These are phyloP conservation scores for Xerocomellus intermedius DNA, from an alignment of 768 basidiomycete genomes.

Conservation along the genomic window DNA sequence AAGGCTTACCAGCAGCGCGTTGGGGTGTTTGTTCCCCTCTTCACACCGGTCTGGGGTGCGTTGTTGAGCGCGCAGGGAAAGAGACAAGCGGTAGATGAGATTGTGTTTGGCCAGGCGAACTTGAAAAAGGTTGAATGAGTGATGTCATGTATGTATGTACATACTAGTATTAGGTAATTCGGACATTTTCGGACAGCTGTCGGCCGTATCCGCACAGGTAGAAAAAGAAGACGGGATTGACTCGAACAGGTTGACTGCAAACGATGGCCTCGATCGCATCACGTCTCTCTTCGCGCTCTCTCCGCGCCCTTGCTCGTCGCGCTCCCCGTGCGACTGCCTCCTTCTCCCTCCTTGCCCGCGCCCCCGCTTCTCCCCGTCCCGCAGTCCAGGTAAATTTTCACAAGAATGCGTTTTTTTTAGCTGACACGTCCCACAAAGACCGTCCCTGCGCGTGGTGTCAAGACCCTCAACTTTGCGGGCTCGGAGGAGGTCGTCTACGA, in stretches of 20 bases:
- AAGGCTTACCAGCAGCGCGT: conserved; percentile 73
- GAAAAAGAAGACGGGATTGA: conserved; percentile 11
- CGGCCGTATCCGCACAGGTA: conserved; percentile 13
- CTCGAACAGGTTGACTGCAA: neutral
- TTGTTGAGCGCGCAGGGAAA: conserved; percentile 39
- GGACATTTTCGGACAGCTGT: conserved; percentile 13
- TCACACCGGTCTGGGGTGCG: conserved; percentile 45
- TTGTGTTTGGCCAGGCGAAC: conserved; percentile 42
- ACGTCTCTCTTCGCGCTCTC: conserved; percentile 61
- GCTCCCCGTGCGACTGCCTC: conserved; percentile 58
- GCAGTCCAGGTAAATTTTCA: conserved; percentile 31
- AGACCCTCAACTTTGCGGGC: conserved; percentile 96
- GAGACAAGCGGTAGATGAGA: conserved; percentile 37
- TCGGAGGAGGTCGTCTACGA: conserved; percentile 93
- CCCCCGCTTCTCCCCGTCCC: conserved; percentile 30
- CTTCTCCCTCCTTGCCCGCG: conserved; percentile 65
- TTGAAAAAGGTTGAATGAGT: conserved; percentile 24
- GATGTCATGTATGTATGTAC: too few relatives aligned
- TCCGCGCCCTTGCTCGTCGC: conserved; percentile 67
- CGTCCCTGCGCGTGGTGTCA: conserved; percentile 70
- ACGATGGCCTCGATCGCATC: conserved; percentile 59
- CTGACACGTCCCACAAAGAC: conserved; percentile 31
- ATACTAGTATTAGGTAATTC: neutral
- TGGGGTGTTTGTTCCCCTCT: conserved; percentile 67
- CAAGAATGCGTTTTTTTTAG: conserved; percentile 22